phyloP scores from a whole-genome alignment of 2,329 filamentous ascomycete species.

The Diaporthe helianthi region DNA sequence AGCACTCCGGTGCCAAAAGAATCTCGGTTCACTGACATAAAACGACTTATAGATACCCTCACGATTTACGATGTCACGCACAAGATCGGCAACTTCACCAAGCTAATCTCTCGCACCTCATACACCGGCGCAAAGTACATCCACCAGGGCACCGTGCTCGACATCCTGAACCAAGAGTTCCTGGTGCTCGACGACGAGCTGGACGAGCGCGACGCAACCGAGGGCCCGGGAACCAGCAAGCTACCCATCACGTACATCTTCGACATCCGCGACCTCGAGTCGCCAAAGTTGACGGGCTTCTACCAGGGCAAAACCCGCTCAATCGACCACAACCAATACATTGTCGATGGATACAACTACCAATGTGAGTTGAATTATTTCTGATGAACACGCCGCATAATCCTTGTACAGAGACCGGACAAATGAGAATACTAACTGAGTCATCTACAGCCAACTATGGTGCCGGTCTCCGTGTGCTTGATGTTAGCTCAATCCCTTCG shows the following conservation, averaged over 20 bases:
- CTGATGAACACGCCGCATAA: too few species aligned
- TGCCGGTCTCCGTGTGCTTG: constrained; percentile 53
- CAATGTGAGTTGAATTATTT: constrained; percentile 41
- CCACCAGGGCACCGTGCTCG: constrained; percentile 64
- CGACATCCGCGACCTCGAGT: constrained; percentile 53
- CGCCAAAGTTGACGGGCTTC: constrained; percentile 51
- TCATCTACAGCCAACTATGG: constrained; percentile 51
- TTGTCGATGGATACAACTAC: constrained; percentile 52
- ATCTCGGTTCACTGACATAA: too few species aligned
- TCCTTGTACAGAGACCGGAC: fast-evolving
- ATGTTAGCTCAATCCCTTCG: constrained; percentile 45
- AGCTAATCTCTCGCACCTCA: constrained; percentile 58
- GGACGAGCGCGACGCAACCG: constrained; percentile 52
- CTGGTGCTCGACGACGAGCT: constrained; percentile 61
- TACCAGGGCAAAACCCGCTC: constrained; percentile 50
- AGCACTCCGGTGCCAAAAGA: too few species aligned
- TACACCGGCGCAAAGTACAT: constrained; percentile 65
- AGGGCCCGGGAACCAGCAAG: constrained; percentile 49
- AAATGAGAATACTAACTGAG: neutral
- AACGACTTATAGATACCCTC: constrained; percentile 36
- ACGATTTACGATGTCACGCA: constrained; percentile 62
- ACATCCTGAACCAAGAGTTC: constrained; percentile 52
- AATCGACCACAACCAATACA: constrained; percentile 59
- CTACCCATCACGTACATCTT: constrained; percentile 59
- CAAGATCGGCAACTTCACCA: constrained; percentile 49